These are phyloP conservation scores for Argentina anserina DNA, from an alignment of 306 rosid species.

Conservation along the genomic window DNA sequence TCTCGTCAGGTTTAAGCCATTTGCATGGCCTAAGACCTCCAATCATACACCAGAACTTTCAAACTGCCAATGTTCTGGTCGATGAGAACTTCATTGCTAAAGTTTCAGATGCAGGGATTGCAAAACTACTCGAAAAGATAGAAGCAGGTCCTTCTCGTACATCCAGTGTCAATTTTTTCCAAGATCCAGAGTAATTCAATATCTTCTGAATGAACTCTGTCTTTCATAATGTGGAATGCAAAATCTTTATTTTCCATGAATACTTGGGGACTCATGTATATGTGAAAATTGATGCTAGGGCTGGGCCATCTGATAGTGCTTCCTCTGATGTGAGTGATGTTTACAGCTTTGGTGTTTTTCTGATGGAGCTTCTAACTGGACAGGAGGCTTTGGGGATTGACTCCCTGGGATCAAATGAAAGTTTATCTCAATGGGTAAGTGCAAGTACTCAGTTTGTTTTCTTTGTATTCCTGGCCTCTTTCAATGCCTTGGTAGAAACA, in stretches of 20 bases:
- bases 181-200: conserved; percentile 44
- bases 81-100: conserved; percentile 44
- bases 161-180: conserved; percentile 35
- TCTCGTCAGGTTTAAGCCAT: conserved; percentile 41
- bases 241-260: background rate
- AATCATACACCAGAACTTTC: conserved; percentile 36
- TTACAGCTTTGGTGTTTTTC: conserved; percentile 48
- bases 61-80: conserved; percentile 45
- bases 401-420: conserved; percentile 39
- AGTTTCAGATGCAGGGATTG: conserved; percentile 44
- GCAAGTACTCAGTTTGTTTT: background rate
- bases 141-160: conserved; percentile 39
- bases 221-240: background rate
- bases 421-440: conserved; percentile 41
- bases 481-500: background rate
- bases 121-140: conserved; percentile 31
- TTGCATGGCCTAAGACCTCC: conserved; percentile 45
- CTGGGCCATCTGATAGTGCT: conserved; percentile 13
- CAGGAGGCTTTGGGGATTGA: conserved; percentile 37
- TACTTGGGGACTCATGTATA: background rate
- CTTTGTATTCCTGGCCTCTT: background rate
- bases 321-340: conserved; percentile 37
- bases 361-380: conserved; percentile 45
- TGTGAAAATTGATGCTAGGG: conserved; percentile 22
- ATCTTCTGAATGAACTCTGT: conserved; percentile 12